These are phyloP conservation scores for Starmerella davenportii DNA, from an alignment of 805 yeast species.

Conservation along the genomic window DNA sequence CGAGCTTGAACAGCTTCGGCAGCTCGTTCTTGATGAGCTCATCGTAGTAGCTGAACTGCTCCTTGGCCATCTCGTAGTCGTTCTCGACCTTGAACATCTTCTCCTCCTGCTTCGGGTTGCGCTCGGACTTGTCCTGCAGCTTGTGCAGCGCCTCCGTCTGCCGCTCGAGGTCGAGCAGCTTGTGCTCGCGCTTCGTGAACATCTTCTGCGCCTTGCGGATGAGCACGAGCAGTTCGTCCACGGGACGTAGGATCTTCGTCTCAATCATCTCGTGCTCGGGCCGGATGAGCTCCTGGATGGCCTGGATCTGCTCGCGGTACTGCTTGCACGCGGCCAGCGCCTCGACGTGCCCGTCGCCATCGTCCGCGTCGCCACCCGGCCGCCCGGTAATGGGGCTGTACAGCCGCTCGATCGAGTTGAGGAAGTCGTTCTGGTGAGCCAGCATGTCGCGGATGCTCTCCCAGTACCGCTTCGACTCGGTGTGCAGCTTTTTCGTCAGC, in stretches of 20 bases:
- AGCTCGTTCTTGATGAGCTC: slow-evolving; percentile 82
- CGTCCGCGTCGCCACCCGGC: slow-evolving; percentile 70
- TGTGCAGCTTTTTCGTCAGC: slow-evolving; percentile 76
- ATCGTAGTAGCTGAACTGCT: slow-evolving; percentile 90
- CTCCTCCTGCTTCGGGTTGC: slow-evolving; percentile 79
- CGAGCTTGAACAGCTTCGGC: slow-evolving; percentile 72
- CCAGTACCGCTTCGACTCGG: slow-evolving; percentile 79
- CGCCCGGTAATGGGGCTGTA: slow-evolving; percentile 93
- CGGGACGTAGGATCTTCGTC: slow-evolving; percentile 73
- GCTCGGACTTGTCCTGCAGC: slow-evolving; percentile 65
- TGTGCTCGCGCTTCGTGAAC: slow-evolving; percentile 90
- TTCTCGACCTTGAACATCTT: slow-evolving; percentile 75
- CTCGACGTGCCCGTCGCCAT: slow-evolving; percentile 81
- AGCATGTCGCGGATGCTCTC: slow-evolving; percentile 87
- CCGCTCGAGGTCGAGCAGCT: slow-evolving; percentile 84
- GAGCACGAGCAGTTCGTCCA: slow-evolving; percentile 71
- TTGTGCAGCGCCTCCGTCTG: slow-evolving; percentile 52
- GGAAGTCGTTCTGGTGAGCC: slow-evolving; percentile 81
- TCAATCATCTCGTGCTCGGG: slow-evolving; percentile 91
- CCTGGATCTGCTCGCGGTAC: slow-evolving; percentile 72
- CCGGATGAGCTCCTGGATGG: slow-evolving; percentile 64
- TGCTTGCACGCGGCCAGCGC: slow-evolving; percentile 91
- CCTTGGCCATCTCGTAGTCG: slow-evolving; percentile 75
- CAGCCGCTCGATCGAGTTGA: slow-evolving; percentile 88
- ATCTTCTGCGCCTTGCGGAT: slow-evolving; percentile 74